Conservation (phyloP, 2,329 filamentous ascomycete species). For the Fusarium torulosum region DNA sequence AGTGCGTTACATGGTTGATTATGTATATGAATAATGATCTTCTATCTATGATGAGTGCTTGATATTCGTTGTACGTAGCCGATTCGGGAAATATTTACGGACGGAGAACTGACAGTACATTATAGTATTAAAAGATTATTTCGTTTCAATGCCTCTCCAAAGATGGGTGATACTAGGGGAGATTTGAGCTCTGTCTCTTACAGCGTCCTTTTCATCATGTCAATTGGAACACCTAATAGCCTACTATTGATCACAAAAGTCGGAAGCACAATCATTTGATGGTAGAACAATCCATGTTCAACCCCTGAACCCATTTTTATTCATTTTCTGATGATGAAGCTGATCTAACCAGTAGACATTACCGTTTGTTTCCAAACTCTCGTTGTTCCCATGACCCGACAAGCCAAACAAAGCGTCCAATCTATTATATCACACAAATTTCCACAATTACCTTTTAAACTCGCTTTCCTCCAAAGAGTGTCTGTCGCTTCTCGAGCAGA, state of each 20-base stretch:
- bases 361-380: slow-evolving; percentile 31
- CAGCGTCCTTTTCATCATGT: neutral
- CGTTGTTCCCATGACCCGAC: slow-evolving; percentile 22
- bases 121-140: neutral
- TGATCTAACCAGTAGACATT: slow-evolving; percentile 51
- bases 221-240: neutral
- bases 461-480: slow-evolving; percentile 49
- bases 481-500: slow-evolving; percentile 60
- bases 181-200: neutral
- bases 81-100: neutral
- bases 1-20: neutral
- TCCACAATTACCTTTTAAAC: slow-evolving; percentile 21
- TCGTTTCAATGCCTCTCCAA: neutral
- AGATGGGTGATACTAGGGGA: neutral
- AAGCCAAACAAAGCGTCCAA: slow-evolving; percentile 29
- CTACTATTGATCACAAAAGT: neutral
- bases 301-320: slow-evolving; percentile 31
- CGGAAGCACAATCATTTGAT: neutral
- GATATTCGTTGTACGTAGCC: neutral
- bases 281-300: slow-evolving; percentile 22
- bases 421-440: slow-evolving; percentile 30
- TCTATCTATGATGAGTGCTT: neutral
- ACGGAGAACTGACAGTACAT: neutral
- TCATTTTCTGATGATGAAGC: slow-evolving; percentile 34
- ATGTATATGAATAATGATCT: slow-evolving; percentile 3